These are phyloP conservation scores for Leishmania turanica DNA, from an alignment of 208 protist genomes.

Conservation along the genomic window DNA sequence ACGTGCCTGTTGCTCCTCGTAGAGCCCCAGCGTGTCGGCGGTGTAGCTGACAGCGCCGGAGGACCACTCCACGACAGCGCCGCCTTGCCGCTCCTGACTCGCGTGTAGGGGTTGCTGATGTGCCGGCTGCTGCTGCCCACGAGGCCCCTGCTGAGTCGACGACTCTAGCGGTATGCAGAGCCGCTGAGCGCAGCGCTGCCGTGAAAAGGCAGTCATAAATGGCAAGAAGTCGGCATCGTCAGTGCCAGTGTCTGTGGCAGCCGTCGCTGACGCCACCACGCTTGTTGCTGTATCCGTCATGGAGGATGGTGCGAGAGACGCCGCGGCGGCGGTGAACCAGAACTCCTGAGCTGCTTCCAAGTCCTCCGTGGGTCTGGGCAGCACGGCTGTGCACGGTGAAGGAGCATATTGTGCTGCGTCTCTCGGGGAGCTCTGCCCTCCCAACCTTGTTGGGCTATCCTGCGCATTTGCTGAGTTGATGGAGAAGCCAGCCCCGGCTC, in stretches of 20 bases:
- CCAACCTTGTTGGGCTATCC: not conserved
- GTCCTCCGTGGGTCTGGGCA: not conserved
- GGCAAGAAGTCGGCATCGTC: not conserved
- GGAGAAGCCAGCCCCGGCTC: not conserved
- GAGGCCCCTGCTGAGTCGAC: not conserved
- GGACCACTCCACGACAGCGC: slow-evolving; percentile 67
- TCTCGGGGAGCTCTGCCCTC: not conserved
- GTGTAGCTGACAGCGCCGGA: slow-evolving; percentile 65
- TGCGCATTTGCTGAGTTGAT: not conserved
- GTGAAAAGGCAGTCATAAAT: not conserved
- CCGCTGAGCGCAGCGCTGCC: not conserved
- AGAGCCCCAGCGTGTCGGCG: slow-evolving; percentile 56
- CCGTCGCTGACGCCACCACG: not conserved
- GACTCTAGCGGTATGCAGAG: not conserved
- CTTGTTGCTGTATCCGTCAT: not conserved
- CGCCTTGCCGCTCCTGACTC: slow-evolving; percentile 4
- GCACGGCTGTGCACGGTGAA: not conserved
- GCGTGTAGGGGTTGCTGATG: not conserved
- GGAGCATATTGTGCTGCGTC: not conserved
- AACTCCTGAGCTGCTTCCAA: not conserved
- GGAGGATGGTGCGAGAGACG: not conserved
- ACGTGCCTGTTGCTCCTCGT: slow-evolving; percentile 53
- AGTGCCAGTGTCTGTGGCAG: not conserved
- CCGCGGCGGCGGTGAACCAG: not conserved
- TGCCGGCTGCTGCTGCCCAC: not conserved